These are phyloP conservation scores for Xylaria sp. DNA, from an alignment of 2,329 filamentous ascomycete genomes.

Conservation along the genomic window DNA sequence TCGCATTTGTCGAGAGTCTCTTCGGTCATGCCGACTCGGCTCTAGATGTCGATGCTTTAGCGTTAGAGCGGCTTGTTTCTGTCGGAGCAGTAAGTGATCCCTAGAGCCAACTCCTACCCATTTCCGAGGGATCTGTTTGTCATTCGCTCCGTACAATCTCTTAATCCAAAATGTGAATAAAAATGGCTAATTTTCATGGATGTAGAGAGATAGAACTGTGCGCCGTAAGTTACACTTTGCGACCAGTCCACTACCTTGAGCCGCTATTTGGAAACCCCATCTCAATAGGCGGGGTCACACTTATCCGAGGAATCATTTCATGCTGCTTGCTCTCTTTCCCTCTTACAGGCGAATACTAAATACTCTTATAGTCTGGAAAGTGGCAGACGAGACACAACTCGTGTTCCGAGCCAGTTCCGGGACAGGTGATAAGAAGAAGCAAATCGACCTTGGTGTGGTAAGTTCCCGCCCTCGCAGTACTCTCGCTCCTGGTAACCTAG, in stretches of 20 bases:
- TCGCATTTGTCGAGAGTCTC: conserved; percentile 89
- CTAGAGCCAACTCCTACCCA: neutral
- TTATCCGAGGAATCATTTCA: neutral
- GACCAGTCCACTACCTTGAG: neutral
- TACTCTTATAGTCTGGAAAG: conserved; percentile 77
- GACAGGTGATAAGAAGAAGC: conserved; percentile 64
- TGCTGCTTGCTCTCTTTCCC: neutral
- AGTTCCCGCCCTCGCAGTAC: neutral
- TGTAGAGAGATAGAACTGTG: conserved; percentile 81
- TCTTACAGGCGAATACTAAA: conserved; percentile 3
- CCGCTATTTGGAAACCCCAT: neutral
- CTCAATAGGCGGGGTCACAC: neutral
- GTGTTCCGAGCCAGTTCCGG: conserved; percentile 87
- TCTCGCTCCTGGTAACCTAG: neutral
- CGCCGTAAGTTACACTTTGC: conserved; percentile 55
- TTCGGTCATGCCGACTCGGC: conserved; percentile 97
- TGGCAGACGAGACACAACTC: conserved; percentile 92
- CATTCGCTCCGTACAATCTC: neutral
- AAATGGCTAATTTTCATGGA: neutral
- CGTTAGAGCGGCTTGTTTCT: conserved; percentile 88
- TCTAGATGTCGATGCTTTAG: conserved; percentile 82
- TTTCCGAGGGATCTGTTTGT: neutral
- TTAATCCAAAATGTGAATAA: neutral
- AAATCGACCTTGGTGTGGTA: conserved; percentile 33
- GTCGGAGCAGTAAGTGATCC: conserved; percentile 72